A percentile compares a stretch with the other conserved stretches of the same genome.
phyloP scores from a whole-genome alignment of 495 filamentous ascomycete species.

The Hypoxylon crocopeplum region DNA sequence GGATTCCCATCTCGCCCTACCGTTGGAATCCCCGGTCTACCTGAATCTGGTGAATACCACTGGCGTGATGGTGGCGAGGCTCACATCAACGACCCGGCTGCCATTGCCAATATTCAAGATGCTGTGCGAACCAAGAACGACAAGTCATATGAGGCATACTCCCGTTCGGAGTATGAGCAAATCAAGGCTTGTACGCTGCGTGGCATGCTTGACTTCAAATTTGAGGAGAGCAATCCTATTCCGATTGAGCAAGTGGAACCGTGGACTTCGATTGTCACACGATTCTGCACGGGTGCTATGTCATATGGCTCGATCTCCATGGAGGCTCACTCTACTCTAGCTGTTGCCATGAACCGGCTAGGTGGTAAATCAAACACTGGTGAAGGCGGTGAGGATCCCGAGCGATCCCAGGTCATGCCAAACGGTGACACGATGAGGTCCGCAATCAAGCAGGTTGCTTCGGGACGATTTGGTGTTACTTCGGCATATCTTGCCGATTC shows the following conservation, averaged over 20 bases:
- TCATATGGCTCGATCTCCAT: constrained; percentile 99
- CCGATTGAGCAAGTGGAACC: constrained; percentile 98
- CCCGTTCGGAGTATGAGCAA: constrained; percentile 90
- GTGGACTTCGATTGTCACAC: constrained; percentile 98
- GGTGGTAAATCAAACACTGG: constrained; percentile 99
- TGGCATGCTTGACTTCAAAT: constrained; percentile 97
- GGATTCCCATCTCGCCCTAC: constrained; percentile 88
- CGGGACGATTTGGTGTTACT: constrained; percentile 97
- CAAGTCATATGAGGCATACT: constrained; percentile 99
- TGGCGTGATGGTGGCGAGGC: constrained; percentile 98
- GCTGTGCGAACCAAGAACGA: constrained; percentile 98
- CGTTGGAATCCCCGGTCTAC: constrained; percentile 79
- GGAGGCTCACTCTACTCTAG: constrained; percentile 97
- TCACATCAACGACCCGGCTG: constrained; percentile 95
- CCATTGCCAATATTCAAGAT: constrained; percentile 98
- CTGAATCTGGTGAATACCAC: constrained; percentile 97
- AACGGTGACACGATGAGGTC: constrained; percentile 99
- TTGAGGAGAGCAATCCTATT: constrained; percentile 83
- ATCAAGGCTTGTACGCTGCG: constrained; percentile 98
- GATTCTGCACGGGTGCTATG: constrained; percentile 99
- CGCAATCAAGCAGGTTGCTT: constrained; percentile 98
- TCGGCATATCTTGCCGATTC: constrained; percentile 98
- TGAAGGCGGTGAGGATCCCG: constrained; percentile 96
- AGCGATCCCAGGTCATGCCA: constrained; percentile 83
- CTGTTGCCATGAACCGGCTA: constrained; percentile 96